Percentiles rank a stretch among this genome's conserved stretches.
Evolutionary conservation across 805 yeast genomes (phyloP).

Genomic region (Blastobotrys americana): DNA sequence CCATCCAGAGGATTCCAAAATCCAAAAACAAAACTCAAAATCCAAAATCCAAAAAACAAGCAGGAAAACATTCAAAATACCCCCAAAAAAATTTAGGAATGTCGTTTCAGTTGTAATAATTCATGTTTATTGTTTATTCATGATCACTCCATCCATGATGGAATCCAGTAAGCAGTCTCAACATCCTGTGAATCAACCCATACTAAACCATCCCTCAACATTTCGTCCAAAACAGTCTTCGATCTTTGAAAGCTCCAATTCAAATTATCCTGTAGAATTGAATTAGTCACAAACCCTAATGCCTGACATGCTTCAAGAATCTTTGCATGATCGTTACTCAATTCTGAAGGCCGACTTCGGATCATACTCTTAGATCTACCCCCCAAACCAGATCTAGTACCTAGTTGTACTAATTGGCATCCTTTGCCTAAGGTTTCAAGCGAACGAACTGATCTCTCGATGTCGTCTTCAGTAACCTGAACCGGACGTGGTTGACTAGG

Average conservation of each 20-base stretch:
- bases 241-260: constrained; percentile 65
- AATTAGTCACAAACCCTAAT: constrained; percentile 63
- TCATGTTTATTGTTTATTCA: no score
- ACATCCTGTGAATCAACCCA: constrained; percentile 62
- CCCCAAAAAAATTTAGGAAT: no score
- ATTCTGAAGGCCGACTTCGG: constrained; percentile 55
- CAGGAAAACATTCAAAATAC: no score
- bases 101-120: no score
- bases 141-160: constrained; percentile 14
- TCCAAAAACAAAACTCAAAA: no score
- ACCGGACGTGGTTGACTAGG: constrained; percentile 22
- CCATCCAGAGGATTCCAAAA: no score
- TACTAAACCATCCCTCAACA: constrained; percentile 73
- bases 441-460: constrained; percentile 47
- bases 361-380: constrained; percentile 43
- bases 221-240: constrained; percentile 58
- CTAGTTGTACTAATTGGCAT: constrained; percentile 50
- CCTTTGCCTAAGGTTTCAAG: constrained; percentile 63
- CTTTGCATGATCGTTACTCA: constrained; percentile 59
- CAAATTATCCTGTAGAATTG: constrained; percentile 63
- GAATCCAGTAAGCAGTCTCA: constrained; percentile 34
- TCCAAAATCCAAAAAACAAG: no score
- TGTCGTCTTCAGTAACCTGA: constrained; percentile 41
- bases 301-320: constrained; percentile 71
- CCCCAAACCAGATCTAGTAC: background rate